Percentiles rank a stretch among this genome's conserved stretches.
Evolutionary conservation across 192 early-diverging fungal genomes (phyloP).

Genomic region (Coemansia sp.): DNA sequence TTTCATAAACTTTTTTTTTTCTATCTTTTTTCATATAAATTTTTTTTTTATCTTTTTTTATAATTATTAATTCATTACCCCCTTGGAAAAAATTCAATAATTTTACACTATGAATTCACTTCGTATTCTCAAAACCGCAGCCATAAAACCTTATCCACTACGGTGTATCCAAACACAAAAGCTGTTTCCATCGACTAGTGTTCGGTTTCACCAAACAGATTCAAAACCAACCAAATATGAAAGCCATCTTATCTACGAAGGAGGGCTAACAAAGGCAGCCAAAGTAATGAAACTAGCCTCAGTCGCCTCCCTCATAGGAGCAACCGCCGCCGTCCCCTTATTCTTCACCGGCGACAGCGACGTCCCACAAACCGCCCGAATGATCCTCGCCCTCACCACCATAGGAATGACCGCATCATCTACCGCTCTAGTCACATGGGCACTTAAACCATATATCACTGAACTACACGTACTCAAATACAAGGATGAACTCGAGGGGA

Average conservation of each 20-base stretch:
- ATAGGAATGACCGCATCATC: slow-evolving; percentile 50
- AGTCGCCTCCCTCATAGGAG: slow-evolving; percentile 42
- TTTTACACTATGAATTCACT: slow-evolving; percentile 12
- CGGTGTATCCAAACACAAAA: neutral
- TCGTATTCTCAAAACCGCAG: neutral
- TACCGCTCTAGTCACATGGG: slow-evolving; percentile 40
- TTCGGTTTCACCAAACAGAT: neutral
- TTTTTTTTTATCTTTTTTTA: neutral
- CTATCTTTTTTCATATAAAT: neutral
- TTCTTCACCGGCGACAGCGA: slow-evolving; percentile 49
- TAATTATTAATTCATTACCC: neutral
- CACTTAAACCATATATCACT: slow-evolving; percentile 38
- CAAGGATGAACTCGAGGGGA: neutral
- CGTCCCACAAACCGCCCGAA: slow-evolving; percentile 38
- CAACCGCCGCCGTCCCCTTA: slow-evolving; percentile 41
- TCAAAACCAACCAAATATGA: neutral
- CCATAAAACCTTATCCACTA: neutral
- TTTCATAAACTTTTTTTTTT: neutral
- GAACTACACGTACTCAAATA: neutral
- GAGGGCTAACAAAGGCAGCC: slow-evolving; percentile 39
- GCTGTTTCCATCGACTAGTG: neutral
- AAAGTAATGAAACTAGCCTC: slow-evolving; percentile 52
- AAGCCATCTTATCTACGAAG: slow-evolving; percentile 29
- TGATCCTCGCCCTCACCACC: slow-evolving; percentile 39
- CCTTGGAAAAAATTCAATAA: slow-evolving; percentile 1